Base-by-base conservation (phyloP, 1,284 basidiomycete genomes). In the Peniophora sp. region DNA sequence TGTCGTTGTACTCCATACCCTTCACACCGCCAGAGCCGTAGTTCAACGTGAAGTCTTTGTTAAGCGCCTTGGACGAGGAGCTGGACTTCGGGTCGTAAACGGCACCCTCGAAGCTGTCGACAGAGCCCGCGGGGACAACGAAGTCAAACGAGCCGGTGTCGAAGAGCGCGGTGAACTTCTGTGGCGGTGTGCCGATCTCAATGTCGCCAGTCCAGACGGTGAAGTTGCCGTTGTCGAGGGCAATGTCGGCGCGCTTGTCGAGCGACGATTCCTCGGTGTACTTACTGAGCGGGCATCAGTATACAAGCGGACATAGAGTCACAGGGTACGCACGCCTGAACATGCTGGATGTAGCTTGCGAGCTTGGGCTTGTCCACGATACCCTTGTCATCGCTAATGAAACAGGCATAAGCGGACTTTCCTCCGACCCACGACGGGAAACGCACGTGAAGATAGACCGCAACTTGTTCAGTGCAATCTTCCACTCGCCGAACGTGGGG, bases 101-200 rank as follows among this genome's bases (percentile, higher is more conserved):
- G 2, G 51, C 58, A 47, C 65, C 65, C 15, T 14, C 18, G 27
- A 48, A 55, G 15, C 34, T 52, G 49, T 69, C 70, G 14, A 49
- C 47, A 3, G 57, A 47, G 6, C 47, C 56, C 12, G 43, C 22
- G 43, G 66, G 65, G 23, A 68, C 54, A 49, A 68, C 67, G 22
- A 68, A 52, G 54, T 75, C 74, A 2, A 66, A 60, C 32, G 66
- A 68, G 11, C 74, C 73, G 5, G 74, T 76, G 54, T 76, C 74
- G 49, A 75, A 72, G 18, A 23, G 18, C 17, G 17, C 48, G 11
- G 37, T 8, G 24, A 32, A 54, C 9, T 12, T 37, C 24, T 44
- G 20, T 6, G 47, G 34, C n/a, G 52, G 52, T 34, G 52, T 54
- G 41, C 52, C 52, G 36, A 51, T 24, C 3, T 14, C 6, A 34